phyloP scores from a whole-genome alignment of 305 asterid genomes.

The Fraxinus velutina region DNA sequence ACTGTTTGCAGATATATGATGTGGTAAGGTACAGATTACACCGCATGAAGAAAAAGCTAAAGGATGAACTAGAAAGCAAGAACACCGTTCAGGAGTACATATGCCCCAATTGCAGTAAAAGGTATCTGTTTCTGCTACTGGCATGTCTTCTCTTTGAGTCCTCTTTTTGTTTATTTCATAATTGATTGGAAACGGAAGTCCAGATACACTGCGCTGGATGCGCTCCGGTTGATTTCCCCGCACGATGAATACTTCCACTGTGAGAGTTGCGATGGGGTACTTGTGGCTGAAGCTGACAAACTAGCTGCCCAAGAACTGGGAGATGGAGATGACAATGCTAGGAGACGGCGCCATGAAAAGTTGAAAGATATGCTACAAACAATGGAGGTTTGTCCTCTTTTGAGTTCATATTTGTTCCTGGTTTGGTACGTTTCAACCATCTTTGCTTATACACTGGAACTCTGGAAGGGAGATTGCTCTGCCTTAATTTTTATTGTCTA shows the following conservation, averaged over 20 bases:
- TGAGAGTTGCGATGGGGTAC: conserved; percentile 73
- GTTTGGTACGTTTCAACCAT: conserved; percentile 7
- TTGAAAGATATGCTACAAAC: conserved; percentile 68
- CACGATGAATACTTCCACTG: conserved; percentile 80
- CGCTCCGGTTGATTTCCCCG: conserved; percentile 59
- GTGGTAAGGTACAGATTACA: conserved; percentile 89
- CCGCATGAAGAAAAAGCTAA: conserved; percentile 86
- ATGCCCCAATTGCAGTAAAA: conserved; percentile 81
- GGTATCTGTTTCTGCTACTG: conserved; percentile 36
- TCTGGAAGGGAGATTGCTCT: not conserved
- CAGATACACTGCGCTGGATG: conserved; percentile 94
- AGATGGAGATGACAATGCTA: conserved; percentile 92
- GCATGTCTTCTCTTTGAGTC: not conserved
- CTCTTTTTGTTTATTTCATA: conserved; percentile 10
- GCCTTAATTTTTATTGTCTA: not conserved
- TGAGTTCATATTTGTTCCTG: conserved; percentile 11
- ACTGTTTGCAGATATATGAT: conserved; percentile 68
- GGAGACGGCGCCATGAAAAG: conserved; percentile 74
- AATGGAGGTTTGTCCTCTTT: conserved; percentile 73
- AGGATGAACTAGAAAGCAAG: conserved; percentile 90
- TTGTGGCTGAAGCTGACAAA: conserved; percentile 81
- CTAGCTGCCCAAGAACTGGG: conserved; percentile 60
- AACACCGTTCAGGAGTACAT: conserved; percentile 82
- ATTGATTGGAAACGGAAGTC: conserved; percentile 25
- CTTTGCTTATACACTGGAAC: not conserved